These are phyloP conservation scores for Aspergillus intermedius DNA, from an alignment of 2,329 filamentous ascomycete species.

Conservation along the genomic window DNA sequence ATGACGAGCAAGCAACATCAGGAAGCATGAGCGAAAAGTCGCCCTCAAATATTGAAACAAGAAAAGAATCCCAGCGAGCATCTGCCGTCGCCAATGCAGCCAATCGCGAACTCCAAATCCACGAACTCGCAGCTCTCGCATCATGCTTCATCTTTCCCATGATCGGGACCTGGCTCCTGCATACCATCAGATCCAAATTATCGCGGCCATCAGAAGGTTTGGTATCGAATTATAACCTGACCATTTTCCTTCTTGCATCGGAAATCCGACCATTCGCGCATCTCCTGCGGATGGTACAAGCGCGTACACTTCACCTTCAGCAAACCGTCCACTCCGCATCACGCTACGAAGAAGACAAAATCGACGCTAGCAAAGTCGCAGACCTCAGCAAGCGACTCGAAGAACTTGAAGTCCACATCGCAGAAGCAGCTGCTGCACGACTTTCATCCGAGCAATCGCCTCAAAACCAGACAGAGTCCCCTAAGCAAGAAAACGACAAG, in stretches of 20 bases:
- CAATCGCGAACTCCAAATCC: constrained; percentile 59
- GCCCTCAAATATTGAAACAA: constrained; percentile 1
- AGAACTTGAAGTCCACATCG: constrained; percentile 57
- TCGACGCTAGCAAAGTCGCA: constrained; percentile 35
- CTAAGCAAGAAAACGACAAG: constrained; percentile 30
- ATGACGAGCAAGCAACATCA: constrained; percentile 12
- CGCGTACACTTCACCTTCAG: constrained; percentile 75
- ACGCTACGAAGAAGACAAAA: constrained; percentile 26
- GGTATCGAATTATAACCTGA: constrained; percentile 87
- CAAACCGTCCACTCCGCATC: constrained; percentile 49
- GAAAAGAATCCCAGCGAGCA: constrained; percentile 4
- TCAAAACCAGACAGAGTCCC: constrained; percentile 14
- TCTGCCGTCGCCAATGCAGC: constrained; percentile 34
- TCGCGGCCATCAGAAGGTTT: constrained; percentile 78
- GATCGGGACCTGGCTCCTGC: constrained; percentile 74
- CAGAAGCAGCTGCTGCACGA: constrained; percentile 28
- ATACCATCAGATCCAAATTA: constrained; percentile 71
- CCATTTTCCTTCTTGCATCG: constrained; percentile 79
- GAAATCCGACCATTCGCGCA: constrained; percentile 80
- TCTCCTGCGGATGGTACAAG: constrained; percentile 70
- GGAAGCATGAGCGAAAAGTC: constrained; percentile 5
- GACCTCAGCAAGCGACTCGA: constrained; percentile 62
- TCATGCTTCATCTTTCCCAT: constrained; percentile 75
- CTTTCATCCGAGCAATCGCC: constrained; percentile 9
- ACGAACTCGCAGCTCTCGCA: constrained; percentile 68